Evolutionary conservation across 129 eudicot genomes (phyloP), one percentile per base, ranked within the genome.

Genomic region (Silybum marianum): DNA sequence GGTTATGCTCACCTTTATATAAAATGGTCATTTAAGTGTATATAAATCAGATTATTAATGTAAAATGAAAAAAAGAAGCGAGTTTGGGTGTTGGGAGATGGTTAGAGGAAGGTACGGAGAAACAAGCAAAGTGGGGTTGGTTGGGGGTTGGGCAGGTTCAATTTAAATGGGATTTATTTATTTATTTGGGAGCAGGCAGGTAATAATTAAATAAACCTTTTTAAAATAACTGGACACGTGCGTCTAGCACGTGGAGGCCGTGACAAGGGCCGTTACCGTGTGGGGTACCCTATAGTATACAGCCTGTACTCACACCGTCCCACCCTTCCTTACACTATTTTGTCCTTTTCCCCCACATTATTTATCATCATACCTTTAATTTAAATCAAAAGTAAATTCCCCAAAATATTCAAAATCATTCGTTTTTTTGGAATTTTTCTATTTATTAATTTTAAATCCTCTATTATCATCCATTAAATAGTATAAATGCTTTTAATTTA

Each of bases 241-340:
- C 84, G 86, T 74, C 34, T 7, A 84, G 80, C 86, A 85, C 89
- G 91, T 85, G 89, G 30, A 78, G 36, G 75, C 70, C 73, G 85
- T 72, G 58, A 77, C 75, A 58, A 75, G 75, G 54, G 83, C 82
- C 89, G 86, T 80, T 81, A 80, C 73, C 86, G 85, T 74, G 76
- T 63, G 81, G 85, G 90, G 76, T 26, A 78, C 87, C 69, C 19
- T 58, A 58, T 72, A 83, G 88, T 58, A 58, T 72, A 81, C 91
- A 85, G 91, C 54, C 88, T 88, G 89, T 80, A 68, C 89, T 78
- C 81, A 82, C 72, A 80, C 36, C 24, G 4, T 32, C 69, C 74
- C 24, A 78, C 22, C 72, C 40, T 24, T 75, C 81, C 79, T 71
- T 67, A 75, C 71, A 46, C 18, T 54, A 36, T 40, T 34, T 38